Base-by-base conservation (phyloP, 495 filamentous ascomycete species). In the Lasiosphaeria ovina region DNA sequence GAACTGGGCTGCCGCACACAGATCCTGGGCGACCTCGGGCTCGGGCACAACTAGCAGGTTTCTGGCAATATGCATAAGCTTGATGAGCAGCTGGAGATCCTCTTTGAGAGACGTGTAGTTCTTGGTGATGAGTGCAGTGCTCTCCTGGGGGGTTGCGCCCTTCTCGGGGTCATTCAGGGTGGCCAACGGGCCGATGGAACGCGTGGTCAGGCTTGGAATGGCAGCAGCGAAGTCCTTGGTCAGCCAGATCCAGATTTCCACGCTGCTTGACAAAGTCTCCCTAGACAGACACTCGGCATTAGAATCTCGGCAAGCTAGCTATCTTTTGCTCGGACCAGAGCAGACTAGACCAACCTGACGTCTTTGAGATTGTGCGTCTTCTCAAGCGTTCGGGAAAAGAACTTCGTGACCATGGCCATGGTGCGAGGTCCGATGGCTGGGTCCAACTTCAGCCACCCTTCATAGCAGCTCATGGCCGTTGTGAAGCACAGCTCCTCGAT, bases 1-100 rank as follows among this genome's bases (percentile, higher is more conserved):
- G 57, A 96, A 87, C 14, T 85, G 79, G 50, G 86, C 83, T 33
- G 88, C 83, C 44, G 90, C 89, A 16, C 91, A 92, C n/a, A 94
- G 79, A 63, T 96, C 90, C 69, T 97, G 93, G 6, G 88, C 89
- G 35, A 87, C 83, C 67, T 91, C 89, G 11, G 77, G 77, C 54
- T 81, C 76, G 16, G 90, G 91, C 4, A 86, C 88, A 6, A 91
- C 89, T 3, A 96, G 80, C 48, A 93, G 80, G 71, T 97, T 97
- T 54, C 92, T 81, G 11, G 88, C 88, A 66, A 96, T 91, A 35
- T 89, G 85, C 69, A 93, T 87, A 14, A 96, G 71, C 74, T 91
- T 91, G 75, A 93, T 93, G 24, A 97, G 74, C 52, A 90, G 82
- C 69, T 92, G 87, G 44, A 97, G 80, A 66, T 96, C 91, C 61